phyloP scores from a whole-genome alignment of 2,329 filamentous ascomycete genomes.

The Pseudogymnoascus sp. region DNA sequence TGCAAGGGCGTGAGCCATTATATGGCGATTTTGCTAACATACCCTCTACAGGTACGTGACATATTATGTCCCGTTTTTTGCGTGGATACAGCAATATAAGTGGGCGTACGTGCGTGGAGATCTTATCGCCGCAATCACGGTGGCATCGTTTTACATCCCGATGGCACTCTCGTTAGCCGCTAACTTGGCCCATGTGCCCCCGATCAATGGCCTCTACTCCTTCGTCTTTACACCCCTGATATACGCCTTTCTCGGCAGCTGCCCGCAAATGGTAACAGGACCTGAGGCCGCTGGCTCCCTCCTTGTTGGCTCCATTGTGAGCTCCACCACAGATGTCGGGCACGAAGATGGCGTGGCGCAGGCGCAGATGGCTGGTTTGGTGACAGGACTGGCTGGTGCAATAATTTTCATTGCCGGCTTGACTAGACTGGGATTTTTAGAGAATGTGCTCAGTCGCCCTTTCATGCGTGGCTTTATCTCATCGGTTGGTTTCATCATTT shows the following conservation, averaged over 20 bases:
- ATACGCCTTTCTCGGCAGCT: constrained; percentile 86
- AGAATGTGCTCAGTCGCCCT: constrained; percentile 86
- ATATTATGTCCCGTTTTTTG: constrained; percentile 87
- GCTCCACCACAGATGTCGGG: constrained; percentile 53
- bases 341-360: constrained; percentile 60
- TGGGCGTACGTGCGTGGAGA: constrained; percentile 78
- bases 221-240: constrained; percentile 89
- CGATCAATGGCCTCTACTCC: constrained; percentile 87
- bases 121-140: constrained; percentile 79
- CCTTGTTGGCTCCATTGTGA: constrained; percentile 78
- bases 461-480: constrained; percentile 95
- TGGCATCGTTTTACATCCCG: constrained; percentile 96
- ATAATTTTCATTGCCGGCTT: constrained; percentile 84
- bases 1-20: background rate
- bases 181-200: constrained; percentile 85
- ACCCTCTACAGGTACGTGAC: constrained; percentile 61
- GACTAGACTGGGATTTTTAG: constrained; percentile 80
- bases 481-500: constrained; percentile 91
- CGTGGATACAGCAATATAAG: constrained; percentile 83
- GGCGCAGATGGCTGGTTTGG: constrained; percentile 77
- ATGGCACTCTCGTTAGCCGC: constrained; percentile 91
- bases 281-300: constrained; percentile 91
- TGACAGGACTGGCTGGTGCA: constrained; percentile 78
- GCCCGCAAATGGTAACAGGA: constrained; percentile 86
- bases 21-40: constrained; percentile 12